Percentiles rank a stretch among this genome's conserved stretches.
phyloP scores from a whole-genome alignment of 805 yeast species.

The Saccharomyces eubayanus region DNA sequence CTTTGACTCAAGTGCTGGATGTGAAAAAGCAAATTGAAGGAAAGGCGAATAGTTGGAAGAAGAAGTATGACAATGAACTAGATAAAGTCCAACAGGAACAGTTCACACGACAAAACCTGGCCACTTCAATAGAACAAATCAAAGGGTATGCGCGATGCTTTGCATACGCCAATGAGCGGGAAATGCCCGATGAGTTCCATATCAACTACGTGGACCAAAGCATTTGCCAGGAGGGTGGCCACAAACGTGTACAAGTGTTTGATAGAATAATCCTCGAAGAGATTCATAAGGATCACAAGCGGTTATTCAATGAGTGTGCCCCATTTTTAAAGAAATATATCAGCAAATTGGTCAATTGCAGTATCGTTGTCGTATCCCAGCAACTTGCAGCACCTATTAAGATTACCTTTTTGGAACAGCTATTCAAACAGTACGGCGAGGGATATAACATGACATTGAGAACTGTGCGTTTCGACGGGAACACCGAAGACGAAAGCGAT shows the following conservation, averaged over 20 bases:
- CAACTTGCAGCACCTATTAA: neutral
- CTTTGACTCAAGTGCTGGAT: constrained; percentile 6
- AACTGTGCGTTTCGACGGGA: neutral
- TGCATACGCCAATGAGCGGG: constrained; percentile 10
- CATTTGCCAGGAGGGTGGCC: neutral
- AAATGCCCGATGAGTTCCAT: neutral
- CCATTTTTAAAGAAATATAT: constrained; percentile 6
- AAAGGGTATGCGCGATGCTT: constrained; percentile 25
- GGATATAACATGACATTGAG: neutral
- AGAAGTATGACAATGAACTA: constrained; percentile 18
- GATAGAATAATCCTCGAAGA: constrained; percentile 14
- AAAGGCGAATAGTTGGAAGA: constrained; percentile 14
- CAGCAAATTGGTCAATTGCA: constrained; percentile 5
- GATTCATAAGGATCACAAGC: constrained; percentile 9
- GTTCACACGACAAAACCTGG: constrained; percentile 35
- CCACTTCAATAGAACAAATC: constrained; percentile 37
- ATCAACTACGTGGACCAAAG: constrained; percentile 11
- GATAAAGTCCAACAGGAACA: constrained; percentile 32
- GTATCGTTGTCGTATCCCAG: neutral
- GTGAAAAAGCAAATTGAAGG: constrained; percentile 14
- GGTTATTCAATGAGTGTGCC: constrained; percentile 13
- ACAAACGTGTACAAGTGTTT: constrained; percentile 3
- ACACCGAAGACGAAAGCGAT: neutral
- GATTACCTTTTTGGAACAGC: neutral
- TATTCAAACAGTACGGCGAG: neutral